These are phyloP conservation scores for Scleroderma bovista DNA, from an alignment of 768 basidiomycete genomes.

Conservation along the genomic window DNA sequence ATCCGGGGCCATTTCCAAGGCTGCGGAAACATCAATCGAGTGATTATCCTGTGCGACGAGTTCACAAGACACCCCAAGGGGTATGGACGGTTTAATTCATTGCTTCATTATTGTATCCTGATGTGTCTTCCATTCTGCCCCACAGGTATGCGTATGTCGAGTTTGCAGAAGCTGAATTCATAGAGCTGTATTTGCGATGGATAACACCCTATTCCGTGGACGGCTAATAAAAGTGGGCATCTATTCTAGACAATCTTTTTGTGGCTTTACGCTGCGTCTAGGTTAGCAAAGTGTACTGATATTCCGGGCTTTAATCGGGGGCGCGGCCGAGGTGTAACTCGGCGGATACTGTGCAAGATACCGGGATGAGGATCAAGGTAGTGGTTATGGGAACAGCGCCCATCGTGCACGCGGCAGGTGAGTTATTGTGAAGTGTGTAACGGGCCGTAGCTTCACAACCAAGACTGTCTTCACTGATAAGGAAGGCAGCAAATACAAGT, in stretches of 20 bases:
- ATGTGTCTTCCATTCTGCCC: slow-evolving; percentile 7
- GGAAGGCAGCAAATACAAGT: too few species aligned
- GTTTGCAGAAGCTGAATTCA: slow-evolving; percentile 88
- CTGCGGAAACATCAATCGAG: slow-evolving; percentile 96
- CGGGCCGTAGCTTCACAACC: too few species aligned
- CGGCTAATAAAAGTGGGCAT: slow-evolving; percentile 79
- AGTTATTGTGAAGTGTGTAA: too few species aligned
- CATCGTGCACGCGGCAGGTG: slow-evolving; percentile 73
- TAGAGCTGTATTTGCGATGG: slow-evolving; percentile 90
- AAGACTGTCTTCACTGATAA: too few species aligned
- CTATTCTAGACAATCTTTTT: not conserved
- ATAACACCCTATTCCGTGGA: slow-evolving; percentile 94
- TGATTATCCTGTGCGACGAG: slow-evolving; percentile 99
- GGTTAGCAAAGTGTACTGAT: slow-evolving; percentile 95
- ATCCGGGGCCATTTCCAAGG: slow-evolving; percentile 97
- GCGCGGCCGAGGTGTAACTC: slow-evolving; percentile 56
- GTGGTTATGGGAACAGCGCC: slow-evolving; percentile 46
- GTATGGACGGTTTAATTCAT: slow-evolving; percentile 36
- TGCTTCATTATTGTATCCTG: not conserved
- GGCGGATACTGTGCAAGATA: slow-evolving; percentile 53
- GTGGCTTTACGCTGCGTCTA: slow-evolving; percentile 23
- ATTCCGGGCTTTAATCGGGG: slow-evolving; percentile 88
- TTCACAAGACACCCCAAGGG: slow-evolving; percentile 99
- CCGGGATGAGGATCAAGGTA: slow-evolving; percentile 57
- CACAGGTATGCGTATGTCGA: slow-evolving; percentile 95